Evolutionary conservation across 441 rosid genomes (phyloP), one percentile per base, ranked within the genome.

Genomic region (Erodium trifolium): DNA sequence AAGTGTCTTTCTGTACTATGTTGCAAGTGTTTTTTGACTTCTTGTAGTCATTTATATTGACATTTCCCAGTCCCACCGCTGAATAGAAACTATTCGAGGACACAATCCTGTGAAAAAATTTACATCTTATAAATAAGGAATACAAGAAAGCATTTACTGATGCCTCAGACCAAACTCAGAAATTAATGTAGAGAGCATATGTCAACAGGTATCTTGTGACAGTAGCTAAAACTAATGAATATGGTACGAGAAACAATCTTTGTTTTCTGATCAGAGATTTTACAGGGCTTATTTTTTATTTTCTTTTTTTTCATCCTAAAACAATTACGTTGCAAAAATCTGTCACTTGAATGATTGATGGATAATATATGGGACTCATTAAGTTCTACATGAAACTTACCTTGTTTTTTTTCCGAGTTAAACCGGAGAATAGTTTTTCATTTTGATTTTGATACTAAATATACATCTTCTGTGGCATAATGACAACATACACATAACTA

Each of bases 31-130:
- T 39, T 66, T 79, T 73, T 53, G 45, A 53, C 66, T n/a, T 75
- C 67, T 73, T 27, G 41, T 67, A 55, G 49, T 34, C 57, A 45
- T 65, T 60, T 55, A 57, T 12, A 45, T 43, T 66, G 31, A 19
- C 19, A 31, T 34, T 73, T 73, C 66, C 82, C 47, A 37, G 66
- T 39, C 67, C 78, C 51, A 29, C 29, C 34, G 23, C 74, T 17
- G 67, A 69, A 75, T 68, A 67, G 34, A 70, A 67, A 60, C 72
- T 17, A 35, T 67, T 63, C 13, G 73, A 64, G 70, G 49, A 68
- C 64, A 66, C 57, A 64, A 71, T 66, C 73, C 86, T 82, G 78
- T 51, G 64, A 16, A 57, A 51, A 59, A 65, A 70, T 27, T 37
- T 8, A n/a, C 12, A 23, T n/a, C 35, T 53, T 27, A 4, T 5